Evolutionary conservation across 345 rosid species (phyloP), one percentile per base, ranked within the genome.

Genomic region (Mangifera indica): DNA sequence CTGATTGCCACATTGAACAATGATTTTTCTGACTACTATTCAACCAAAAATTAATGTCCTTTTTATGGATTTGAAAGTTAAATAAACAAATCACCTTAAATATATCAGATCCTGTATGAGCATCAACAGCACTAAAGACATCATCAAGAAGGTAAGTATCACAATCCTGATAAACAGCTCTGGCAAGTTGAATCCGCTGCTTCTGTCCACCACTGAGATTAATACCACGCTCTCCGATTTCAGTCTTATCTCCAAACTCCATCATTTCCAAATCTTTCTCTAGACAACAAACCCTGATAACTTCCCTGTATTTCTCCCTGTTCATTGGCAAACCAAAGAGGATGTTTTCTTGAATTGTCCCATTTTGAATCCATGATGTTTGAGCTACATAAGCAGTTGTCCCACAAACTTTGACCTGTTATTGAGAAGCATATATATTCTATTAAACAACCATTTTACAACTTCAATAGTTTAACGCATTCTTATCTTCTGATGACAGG

Each of bases 201-300:
- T 94, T 94, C 86, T 94, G 98, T 13, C 98, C 98, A 7, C 98
- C 98, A 22, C 98, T 94, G 67, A 92, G 97, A 82, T 94, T 92
- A 76, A 94, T 94, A 48, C 98, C 97, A 0, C 97, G 92, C 79
- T 94, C 98, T 54, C 98, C 98, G 14, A 94, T 94, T 81, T 90
- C 98, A 22, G 98, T 92, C 74, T 88, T 91, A 69, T 94, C 98
- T 34, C 98, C 97, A 76, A 67, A 86, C 78, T 94, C 97, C 98
- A 94, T 92, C 98, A 90, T 89, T 70, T 90, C 89, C 78, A 94
- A 56, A 74, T 94, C 98, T 75, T 87, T 90, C 73, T 87, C 93
- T 72, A 94, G 77, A 81, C 90, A 78, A 80, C 97, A 94, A 5
- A 88, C 95, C 82, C 84, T 87, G 54, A 94, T 59, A 53, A 78